Percentiles rank a stretch among this genome's conserved stretches.
phyloP scores from a whole-genome alignment of 192 early-diverging fungal genomes.

The Spinellus fusiger region DNA sequence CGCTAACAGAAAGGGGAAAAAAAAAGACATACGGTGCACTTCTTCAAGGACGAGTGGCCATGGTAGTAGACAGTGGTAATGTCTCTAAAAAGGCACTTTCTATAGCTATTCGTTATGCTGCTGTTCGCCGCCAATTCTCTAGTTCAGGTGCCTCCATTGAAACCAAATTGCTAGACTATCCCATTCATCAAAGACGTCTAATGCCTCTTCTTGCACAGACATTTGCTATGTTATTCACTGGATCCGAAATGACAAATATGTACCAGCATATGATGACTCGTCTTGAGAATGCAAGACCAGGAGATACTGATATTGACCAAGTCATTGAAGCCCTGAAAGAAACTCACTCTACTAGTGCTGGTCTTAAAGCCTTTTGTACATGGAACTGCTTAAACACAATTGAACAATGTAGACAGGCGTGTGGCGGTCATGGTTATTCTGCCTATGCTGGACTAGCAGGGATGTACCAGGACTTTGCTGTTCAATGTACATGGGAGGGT shows the following conservation, averaged over 20 bases:
- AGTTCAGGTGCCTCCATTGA: slow-evolving; percentile 58
- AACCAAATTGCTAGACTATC: slow-evolving; percentile 89
- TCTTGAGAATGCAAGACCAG: slow-evolving; percentile 60
- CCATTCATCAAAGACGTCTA: slow-evolving; percentile 90
- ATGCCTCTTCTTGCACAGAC: slow-evolving; percentile 87
- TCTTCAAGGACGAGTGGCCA: slow-evolving; percentile 76
- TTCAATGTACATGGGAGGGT: slow-evolving; percentile 86
- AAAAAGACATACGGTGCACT: slow-evolving; percentile 73
- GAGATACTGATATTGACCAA: slow-evolving; percentile 51
- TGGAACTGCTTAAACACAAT: slow-evolving; percentile 88
- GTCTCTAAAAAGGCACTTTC: slow-evolving; percentile 86
- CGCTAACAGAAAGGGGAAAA: not conserved
- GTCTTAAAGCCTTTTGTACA: slow-evolving; percentile 91
- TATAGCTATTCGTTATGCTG: slow-evolving; percentile 87
- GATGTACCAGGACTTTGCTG: slow-evolving; percentile 84
- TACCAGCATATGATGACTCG: slow-evolving; percentile 74
- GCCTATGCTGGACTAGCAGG: slow-evolving; percentile 85
- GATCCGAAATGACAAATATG: slow-evolving; percentile 71
- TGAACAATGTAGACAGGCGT: slow-evolving; percentile 85
- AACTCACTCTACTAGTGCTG: slow-evolving; percentile 85
- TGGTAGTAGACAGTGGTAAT: slow-evolving; percentile 82
- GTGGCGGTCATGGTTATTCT: slow-evolving; percentile 92
- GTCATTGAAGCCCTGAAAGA: slow-evolving; percentile 82
- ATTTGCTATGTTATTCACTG: slow-evolving; percentile 88
- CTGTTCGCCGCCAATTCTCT: slow-evolving; percentile 85